Evolutionary conservation across 495 filamentous ascomycete genomes (phyloP), one percentile per base, ranked within the genome.

Genomic region (Penicillium silybi): DNA sequence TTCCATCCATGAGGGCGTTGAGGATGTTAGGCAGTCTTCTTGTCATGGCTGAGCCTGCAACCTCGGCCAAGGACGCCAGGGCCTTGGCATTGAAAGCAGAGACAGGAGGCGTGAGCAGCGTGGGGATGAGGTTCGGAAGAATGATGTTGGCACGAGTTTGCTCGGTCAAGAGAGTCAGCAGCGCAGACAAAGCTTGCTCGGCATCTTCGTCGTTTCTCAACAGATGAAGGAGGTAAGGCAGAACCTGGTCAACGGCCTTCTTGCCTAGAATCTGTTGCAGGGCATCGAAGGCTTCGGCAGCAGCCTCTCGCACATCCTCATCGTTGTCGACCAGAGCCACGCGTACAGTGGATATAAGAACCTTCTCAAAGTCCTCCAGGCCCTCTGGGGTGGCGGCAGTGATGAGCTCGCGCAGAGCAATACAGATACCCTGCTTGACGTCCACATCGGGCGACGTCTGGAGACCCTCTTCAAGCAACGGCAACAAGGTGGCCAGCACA

Each of bases 351-450:
- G 90, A 90, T 51, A 97, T 95, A 29, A 98, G 80, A 3, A 88
- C 90, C 75, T 90, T 92, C 67, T 98, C 93, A 64, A 93, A 92
- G 51, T 96, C 92, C 65, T 96, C 91, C 23, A 98, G 79, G 20
- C 88, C 83, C 40, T 97, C 93, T 6, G 84, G 80, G 27, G 92
- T 90, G 17, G 95, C 89, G n/a, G 95, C 92, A 27, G 85, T 79
- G 52, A 97, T 95, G 42, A 98, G 83, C 67, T 97, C 93, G 49
- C 88, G 87, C 53, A 98, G 76, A 19, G 93, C 93, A 62, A 97
- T 92, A 64, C 93, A 97, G 52, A 98, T 97, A 65, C 93, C 93
- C 75, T 98, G 92, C 67, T 88, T 95, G 50, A 92, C 87, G 72
- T 97, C 90, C 16, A 91, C 87, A 71, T 98, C 93, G 18, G 85